phyloP scores from a whole-genome alignment of 257 asterid species.

The Plantago elongata region DNA sequence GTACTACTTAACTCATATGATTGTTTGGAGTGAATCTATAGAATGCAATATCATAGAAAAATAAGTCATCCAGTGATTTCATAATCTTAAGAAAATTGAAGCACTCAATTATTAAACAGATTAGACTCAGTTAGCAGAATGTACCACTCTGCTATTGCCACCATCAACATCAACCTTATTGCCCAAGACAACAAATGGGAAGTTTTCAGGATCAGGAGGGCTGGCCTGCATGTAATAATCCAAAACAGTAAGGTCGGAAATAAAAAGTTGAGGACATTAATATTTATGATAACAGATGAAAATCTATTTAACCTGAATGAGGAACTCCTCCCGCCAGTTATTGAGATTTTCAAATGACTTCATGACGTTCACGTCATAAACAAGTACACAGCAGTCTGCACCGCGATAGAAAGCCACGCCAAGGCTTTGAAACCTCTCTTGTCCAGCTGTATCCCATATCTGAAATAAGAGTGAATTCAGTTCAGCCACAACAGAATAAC shows the following conservation, averaged over 20 bases:
- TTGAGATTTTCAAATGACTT: constrained; percentile 54
- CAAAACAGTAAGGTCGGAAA: constrained; percentile 10
- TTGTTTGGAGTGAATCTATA: background rate
- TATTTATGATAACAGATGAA: constrained; percentile 5
- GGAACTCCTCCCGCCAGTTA: constrained; percentile 66
- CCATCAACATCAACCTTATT: constrained; percentile 58
- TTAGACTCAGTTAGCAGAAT: background rate
- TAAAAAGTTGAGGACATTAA: background rate
- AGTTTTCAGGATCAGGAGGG: constrained; percentile 60
- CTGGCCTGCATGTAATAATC: constrained; percentile 42
- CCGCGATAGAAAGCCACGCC: constrained; percentile 77
- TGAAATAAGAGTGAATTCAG: constrained; percentile 16
- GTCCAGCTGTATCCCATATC: constrained; percentile 83
- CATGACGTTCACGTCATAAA: constrained; percentile 47
- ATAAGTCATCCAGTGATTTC: background rate
- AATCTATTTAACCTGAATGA: constrained; percentile 42
- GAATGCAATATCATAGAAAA: constrained; percentile 1
- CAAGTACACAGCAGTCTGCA: constrained; percentile 64
- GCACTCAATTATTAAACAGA: background rate
- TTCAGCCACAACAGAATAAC: background rate
- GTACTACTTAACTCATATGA: background rate
- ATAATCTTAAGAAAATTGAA: constrained; percentile 1
- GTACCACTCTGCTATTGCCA: constrained; percentile 65
- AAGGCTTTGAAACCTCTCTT: constrained; percentile 71
- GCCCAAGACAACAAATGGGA: constrained; percentile 56